phyloP scores from a whole-genome alignment of 305 asterid species.

The Euphrasia arctica region DNA sequence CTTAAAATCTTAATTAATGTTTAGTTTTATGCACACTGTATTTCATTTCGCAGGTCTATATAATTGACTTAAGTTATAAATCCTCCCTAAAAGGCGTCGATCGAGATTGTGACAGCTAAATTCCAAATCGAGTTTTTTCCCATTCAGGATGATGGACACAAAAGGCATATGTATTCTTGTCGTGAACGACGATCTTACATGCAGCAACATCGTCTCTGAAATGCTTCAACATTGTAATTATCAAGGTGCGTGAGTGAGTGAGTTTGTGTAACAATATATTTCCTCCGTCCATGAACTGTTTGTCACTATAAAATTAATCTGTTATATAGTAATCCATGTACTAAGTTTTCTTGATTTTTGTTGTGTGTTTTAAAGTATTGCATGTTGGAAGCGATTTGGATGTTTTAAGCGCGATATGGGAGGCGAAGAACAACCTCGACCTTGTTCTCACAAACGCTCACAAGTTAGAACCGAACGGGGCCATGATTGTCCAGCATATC shows the following conservation, averaged over 20 bases:
- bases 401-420: constrained; percentile 42
- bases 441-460: constrained; percentile 57
- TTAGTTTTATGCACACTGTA: not conserved
- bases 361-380: constrained; percentile 34
- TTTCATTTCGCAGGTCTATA: too few species aligned
- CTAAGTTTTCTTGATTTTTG: not conserved
- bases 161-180: constrained; percentile 46
- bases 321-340: not conserved
- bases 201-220: constrained; percentile 39
- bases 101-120: not conserved
- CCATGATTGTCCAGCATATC: constrained; percentile 34
- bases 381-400: constrained; percentile 42
- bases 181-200: constrained; percentile 42
- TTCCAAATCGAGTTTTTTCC: constrained; percentile 2
- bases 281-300: too few species aligned
- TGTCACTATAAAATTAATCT: too few species aligned
- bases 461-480: constrained; percentile 34
- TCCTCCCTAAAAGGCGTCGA: not conserved
- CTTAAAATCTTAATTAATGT: not conserved
- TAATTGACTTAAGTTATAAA: too few species aligned
- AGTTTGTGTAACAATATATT: too few species aligned
- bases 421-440: constrained; percentile 39
- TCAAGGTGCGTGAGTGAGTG: constrained; percentile 39
- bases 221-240: constrained; percentile 44
- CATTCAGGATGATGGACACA: constrained; percentile 27